Percentiles rank a stretch among this genome's conserved stretches.
Evolutionary conservation across 768 basidiomycete genomes (phyloP).

Genomic region (Boletales sp.): DNA sequence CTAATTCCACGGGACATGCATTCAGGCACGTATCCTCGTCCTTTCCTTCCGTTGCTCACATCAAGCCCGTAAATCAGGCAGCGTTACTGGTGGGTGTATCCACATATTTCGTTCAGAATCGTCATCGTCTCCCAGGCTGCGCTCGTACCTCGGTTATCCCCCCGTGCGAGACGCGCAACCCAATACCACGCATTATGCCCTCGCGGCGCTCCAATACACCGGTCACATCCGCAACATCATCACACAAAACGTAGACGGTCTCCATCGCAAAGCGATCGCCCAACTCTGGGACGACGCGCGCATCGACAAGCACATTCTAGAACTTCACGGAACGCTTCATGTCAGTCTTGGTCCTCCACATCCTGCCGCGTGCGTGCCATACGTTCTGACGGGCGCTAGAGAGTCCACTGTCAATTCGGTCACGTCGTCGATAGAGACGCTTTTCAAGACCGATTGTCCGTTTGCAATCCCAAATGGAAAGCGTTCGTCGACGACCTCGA

Average conservation of each 20-base stretch:
- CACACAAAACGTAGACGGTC: constrained; percentile 93
- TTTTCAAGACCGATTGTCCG: constrained; percentile 74
- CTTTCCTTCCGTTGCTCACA: constrained; percentile 2
- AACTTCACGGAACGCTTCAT: constrained; percentile 87
- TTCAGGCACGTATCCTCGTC: constrained; percentile 54
- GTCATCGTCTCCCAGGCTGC: constrained; percentile 40
- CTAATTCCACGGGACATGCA: constrained; percentile 59
- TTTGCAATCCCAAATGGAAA: constrained; percentile 77
- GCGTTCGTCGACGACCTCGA: constrained; percentile 63
- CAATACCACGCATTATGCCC: constrained; percentile 84
- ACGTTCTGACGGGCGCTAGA: constrained; percentile 31
- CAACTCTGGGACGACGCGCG: constrained; percentile 39
- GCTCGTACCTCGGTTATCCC: constrained; percentile 82
- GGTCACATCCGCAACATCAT: constrained; percentile 60
- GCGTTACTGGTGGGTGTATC: constrained; percentile 66
- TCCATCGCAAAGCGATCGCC: constrained; percentile 77
- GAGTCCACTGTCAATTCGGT: constrained; percentile 72
- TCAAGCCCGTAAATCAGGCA: constrained; percentile 44
- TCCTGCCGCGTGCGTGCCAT: background rate
- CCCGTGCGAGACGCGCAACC: constrained; percentile 79
- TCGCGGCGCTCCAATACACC: constrained; percentile 78
- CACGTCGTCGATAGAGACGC: constrained; percentile 62
- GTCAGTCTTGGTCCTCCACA: constrained; percentile 37
- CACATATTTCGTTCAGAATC: too few species aligned
- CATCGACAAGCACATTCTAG: constrained; percentile 52